phyloP scores from a whole-genome alignment of 768 basidiomycete genomes.

The Amanita rimosa region DNA sequence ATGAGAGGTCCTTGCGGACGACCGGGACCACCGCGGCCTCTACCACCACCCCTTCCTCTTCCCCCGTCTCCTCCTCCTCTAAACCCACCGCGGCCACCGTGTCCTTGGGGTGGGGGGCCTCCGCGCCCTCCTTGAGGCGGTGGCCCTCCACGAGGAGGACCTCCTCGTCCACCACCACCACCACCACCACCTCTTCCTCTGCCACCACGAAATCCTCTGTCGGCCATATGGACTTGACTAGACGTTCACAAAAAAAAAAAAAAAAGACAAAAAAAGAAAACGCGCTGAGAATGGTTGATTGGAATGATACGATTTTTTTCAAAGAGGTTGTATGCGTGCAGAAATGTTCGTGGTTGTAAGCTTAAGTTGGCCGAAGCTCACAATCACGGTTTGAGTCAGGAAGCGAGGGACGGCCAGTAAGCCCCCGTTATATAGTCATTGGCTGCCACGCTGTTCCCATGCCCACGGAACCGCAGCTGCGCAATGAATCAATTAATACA shows the following conservation, averaged over 20 bases:
- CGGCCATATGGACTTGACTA: not conserved
- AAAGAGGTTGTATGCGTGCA: not conserved
- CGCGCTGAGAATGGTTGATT: not conserved
- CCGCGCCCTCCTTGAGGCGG: not conserved
- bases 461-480: no score
- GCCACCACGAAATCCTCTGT: slow-evolving; percentile 8
- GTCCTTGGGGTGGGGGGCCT: not conserved
- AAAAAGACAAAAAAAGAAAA: no score
- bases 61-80: slow-evolving; percentile 9
- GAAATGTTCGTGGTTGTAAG: slow-evolving; percentile 1
- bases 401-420: not conserved
- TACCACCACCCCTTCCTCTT: not conserved
- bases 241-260: not conserved
- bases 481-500: no score
- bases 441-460: no score
- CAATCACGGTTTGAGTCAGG: slow-evolving; percentile 1
- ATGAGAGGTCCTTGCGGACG: not conserved
- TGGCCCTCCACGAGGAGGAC: not conserved
- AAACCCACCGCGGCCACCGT: slow-evolving; percentile 14
- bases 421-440: not conserved
- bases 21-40: slow-evolving; percentile 8
- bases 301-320: not conserved
- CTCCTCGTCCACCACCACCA: slow-evolving; percentile 6
- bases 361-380: slow-evolving; percentile 5
- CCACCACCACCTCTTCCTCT: slow-evolving; percentile 19